Evolutionary conservation across 1,139 yeast species (phyloP).

Genomic region (Diutina rugosa): DNA sequence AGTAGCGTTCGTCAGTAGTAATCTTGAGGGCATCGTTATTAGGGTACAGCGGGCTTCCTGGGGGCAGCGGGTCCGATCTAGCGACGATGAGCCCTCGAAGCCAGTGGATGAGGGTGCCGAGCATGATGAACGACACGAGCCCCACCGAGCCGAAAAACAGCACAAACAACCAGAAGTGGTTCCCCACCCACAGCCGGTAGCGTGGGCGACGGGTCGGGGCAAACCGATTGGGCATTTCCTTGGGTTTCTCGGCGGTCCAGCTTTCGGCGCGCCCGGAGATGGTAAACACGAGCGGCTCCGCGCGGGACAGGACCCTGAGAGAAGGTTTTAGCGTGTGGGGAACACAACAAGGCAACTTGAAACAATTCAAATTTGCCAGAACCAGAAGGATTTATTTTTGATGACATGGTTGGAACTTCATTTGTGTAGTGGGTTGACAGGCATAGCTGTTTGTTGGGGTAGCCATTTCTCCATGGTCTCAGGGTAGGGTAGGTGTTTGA

Average conservation of each 20-base stretch:
- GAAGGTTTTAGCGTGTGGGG: no score
- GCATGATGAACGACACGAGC: not conserved
- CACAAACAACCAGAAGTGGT: not conserved
- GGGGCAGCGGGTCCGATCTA: not conserved
- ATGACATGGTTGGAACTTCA: no score
- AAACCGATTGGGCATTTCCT: not conserved
- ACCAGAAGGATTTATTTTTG: no score
- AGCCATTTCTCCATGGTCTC: no score
- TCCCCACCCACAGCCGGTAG: not conserved
- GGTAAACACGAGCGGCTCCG: no score
- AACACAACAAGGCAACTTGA: no score
- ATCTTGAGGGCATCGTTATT: constrained; percentile 5
- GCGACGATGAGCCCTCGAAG: not conserved
- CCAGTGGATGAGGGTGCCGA: not conserved
- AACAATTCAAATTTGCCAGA: no score
- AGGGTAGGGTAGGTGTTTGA: no score
- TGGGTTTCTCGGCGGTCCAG: not conserved
- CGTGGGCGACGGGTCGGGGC: not conserved
- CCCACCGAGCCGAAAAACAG: constrained; percentile 1
- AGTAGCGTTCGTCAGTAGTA: constrained; percentile 43
- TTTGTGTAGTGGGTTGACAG: no score
- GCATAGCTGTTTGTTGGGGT: no score
- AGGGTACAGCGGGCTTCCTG: constrained; percentile 5
- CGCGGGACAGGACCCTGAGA: no score
- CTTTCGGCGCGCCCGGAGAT: no score